Evolutionary conservation across 148 eudicot genomes (phyloP), one percentile per base, ranked within the genome.

Genomic region (Cornus florida): DNA sequence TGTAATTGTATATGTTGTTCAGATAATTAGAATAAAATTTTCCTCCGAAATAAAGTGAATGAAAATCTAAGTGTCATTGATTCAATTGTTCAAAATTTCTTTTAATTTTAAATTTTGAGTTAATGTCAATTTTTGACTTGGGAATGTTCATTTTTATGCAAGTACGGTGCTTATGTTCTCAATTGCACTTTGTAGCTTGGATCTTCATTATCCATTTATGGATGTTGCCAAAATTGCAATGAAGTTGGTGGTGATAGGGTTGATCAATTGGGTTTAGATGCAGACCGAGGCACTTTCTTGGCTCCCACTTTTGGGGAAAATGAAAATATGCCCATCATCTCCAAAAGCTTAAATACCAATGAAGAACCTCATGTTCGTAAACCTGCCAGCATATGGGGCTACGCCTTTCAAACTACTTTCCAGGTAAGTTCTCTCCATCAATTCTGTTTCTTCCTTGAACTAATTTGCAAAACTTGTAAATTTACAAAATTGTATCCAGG

Each of bases 391-490:
- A 31, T 35, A 59, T 86, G 82, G 86, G 91, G 87, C 56, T 89
- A 92, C 82, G 78, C 79, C 17, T 85, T 92, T 24, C 97, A 92
- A 86, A 82, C 89, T 57, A 43, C 91, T 75, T 94, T 85, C 82
- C 98, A 94, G 97, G 98, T 86, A 83, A 72, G 86, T 84, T 16
- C 71, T 79, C 57, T 71, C 71, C 48, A 57, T 17, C 32, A 4
- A 35, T 69, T 38, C 48, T 28, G 19, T 7, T 22, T 71, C 22
- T 17, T 59, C 46, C 62, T 7, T 43, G 48, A 64, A 57, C 59
- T 19, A 35, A 16, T 10, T 41, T 48, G 16, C 32, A 23, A 73
- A 9, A 35, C 38, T 38, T 53, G 62, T 31, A 28, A 67, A 10
- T 41, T 53, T 31, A 35, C 12, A 43, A 43, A 67, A 50, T 20